These are phyloP conservation scores for Chrysoporthe puriensis DNA, from an alignment of 2,329 filamentous ascomycete genomes.

Conservation along the genomic window DNA sequence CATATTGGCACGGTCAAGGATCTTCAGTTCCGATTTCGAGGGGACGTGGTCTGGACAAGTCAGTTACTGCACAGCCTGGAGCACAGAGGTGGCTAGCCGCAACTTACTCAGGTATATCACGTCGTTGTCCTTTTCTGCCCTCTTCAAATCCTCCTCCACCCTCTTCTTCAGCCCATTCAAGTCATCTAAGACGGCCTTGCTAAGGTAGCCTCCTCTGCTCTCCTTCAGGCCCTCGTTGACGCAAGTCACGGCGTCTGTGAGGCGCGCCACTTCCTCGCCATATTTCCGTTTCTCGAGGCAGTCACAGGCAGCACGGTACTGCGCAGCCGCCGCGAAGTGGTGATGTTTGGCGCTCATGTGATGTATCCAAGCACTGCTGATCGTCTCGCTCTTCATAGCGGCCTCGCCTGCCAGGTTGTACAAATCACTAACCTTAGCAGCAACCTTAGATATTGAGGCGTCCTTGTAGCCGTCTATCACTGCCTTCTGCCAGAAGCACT, in stretches of 20 bases:
- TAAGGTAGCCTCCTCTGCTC: constrained; percentile 72
- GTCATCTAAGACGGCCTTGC: constrained; percentile 79
- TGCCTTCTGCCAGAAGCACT: constrained; percentile 98
- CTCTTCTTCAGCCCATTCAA: constrained; percentile 80
- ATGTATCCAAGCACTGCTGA: constrained; percentile 96
- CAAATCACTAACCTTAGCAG: constrained; percentile 85
- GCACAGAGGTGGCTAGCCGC: neutral
- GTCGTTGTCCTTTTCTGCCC: constrained; percentile 95
- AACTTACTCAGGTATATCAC: constrained; percentile 83
- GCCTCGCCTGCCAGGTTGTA: constrained; percentile 84
- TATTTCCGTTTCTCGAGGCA: constrained; percentile 93
- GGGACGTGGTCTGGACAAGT: constrained; percentile 68
- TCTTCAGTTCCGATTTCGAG: constrained; percentile 83
- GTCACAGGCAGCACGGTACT: constrained; percentile 88
- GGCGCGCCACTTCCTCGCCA: constrained; percentile 88
- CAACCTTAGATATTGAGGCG: constrained; percentile 86
- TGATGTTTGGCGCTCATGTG: constrained; percentile 97
- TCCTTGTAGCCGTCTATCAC: constrained; percentile 95
- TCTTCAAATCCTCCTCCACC: constrained; percentile 84
- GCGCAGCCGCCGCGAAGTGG: constrained; percentile 93
- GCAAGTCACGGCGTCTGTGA: constrained; percentile 81
- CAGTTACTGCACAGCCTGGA: constrained; percentile 33
- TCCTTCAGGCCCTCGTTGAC: constrained; percentile 88
- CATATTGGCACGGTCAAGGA: constrained; percentile 88
- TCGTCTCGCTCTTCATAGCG: constrained; percentile 84